A percentile compares a stretch with the other conserved stretches of the same genome.
Evolutionary conservation across 164 flowering plant species (phyloP).

Genomic region (Hamamelis virginiana): DNA sequence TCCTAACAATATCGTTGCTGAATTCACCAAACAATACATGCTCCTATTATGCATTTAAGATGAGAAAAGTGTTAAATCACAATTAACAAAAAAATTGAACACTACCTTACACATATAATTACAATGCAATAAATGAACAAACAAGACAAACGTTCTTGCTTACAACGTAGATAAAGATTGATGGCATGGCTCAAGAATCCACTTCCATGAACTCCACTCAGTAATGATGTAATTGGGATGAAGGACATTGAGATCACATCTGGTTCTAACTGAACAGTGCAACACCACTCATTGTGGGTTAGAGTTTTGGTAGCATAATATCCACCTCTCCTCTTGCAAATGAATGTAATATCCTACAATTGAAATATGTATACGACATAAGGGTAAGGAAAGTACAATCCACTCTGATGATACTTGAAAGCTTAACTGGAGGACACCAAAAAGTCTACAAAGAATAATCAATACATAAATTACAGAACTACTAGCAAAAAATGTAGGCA

Average conservation of each 20-base stretch:
- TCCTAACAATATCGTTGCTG: too few relatives aligned
- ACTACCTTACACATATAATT: neutral
- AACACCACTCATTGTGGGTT: constrained; percentile 32
- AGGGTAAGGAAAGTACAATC: neutral
- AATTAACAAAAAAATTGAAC: neutral
- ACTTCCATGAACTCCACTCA: constrained; percentile 33
- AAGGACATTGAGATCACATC: constrained; percentile 36
- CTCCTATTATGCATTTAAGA: too few relatives aligned
- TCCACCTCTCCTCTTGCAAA: constrained; percentile 35
- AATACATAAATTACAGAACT: neutral
- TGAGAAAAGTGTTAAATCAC: neutral
- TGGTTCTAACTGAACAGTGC: constrained; percentile 26
- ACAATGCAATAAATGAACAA: neutral
- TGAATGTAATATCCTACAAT: constrained; percentile 22
- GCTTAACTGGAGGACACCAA: neutral
- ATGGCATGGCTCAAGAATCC: constrained; percentile 39
- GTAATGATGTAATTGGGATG: constrained; percentile 31
- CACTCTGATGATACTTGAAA: neutral
- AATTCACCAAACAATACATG: neutral
- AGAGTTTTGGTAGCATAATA: constrained; percentile 12
- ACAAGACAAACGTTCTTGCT: constrained; percentile 6
- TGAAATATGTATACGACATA: neutral
- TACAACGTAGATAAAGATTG: constrained; percentile 38
- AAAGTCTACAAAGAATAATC: neutral
- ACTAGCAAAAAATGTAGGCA: neutral